Evolutionary conservation across 148 eudicot species (phyloP).

Genomic region (Persicaria maculosa): DNA sequence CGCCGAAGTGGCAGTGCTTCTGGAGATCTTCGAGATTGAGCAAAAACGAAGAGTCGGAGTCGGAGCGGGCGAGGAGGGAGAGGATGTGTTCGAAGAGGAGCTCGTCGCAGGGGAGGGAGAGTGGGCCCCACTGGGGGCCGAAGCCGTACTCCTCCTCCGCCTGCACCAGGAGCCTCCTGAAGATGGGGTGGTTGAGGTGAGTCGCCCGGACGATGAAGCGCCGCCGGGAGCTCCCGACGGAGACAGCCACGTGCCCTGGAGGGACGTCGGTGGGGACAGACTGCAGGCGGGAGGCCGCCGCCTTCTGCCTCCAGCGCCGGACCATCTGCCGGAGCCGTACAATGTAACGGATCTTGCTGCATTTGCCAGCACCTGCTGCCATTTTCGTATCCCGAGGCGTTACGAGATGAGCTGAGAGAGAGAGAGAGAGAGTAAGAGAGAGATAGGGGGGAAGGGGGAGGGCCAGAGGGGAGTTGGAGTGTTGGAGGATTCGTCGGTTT

Average conservation of each 20-base stretch:
- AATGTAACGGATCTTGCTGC: constrained; percentile 49
- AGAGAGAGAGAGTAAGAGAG: background rate
- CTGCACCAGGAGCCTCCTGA: constrained; percentile 29
- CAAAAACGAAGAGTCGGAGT: background rate
- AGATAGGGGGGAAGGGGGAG: background rate
- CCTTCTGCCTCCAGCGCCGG: constrained; percentile 35
- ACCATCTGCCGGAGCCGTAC: constrained; percentile 57
- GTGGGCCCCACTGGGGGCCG: constrained; percentile 31
- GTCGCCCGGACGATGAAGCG: constrained; percentile 37
- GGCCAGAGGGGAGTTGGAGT: background rate
- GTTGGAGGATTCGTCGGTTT: background rate
- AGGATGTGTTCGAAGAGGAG: constrained; percentile 29
- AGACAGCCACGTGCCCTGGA: constrained; percentile 58
- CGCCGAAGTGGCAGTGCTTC: background rate
- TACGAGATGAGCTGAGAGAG: too few species aligned
- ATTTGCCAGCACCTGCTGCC: background rate
- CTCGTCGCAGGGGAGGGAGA: constrained; percentile 54
- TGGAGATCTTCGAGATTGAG: background rate
- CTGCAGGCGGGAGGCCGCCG: constrained; percentile 9
- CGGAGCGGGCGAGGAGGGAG: constrained; percentile 22
- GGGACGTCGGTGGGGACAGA: constrained; percentile 39
- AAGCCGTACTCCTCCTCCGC: constrained; percentile 57
- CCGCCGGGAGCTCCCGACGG: constrained; percentile 27
- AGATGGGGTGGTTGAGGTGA: constrained; percentile 46
- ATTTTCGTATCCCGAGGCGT: background rate